Base-by-base conservation (phyloP, 352 stramenopile species). In the Phytophthora vignae region DNA sequence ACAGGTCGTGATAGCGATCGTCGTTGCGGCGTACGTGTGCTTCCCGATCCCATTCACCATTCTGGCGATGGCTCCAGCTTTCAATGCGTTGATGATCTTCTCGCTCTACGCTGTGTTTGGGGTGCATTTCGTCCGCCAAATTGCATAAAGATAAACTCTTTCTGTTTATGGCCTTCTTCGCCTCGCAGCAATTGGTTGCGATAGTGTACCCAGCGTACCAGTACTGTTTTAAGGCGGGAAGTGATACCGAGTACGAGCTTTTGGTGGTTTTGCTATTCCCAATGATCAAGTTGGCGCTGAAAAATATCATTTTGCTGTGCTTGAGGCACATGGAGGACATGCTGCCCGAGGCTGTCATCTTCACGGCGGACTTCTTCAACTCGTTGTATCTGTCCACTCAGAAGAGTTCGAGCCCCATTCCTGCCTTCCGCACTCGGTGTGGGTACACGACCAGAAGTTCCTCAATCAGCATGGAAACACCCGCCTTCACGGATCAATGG, bases 341-440 rank as follows among this genome's bases (percentile, higher is more conserved):
- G 8, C 36, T 55, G 49, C 22, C 49, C 12, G 22, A 38, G 22
- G 22, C 21, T 21, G 49, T 55, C 21, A 55, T 55, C 14, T 55
- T 55, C 12, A 36, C 22, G 11, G 49, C 17, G 14, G 49, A 55
- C 14, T 55, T 38, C 11, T 55, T 55, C 12, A 36, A 55, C 22
- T 33, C 49, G 22, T 38, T 55, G n/a, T 55, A 55, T 19, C 9
- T 55, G 15, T 27, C 49, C 11, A 55, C 49, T n/a, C n/a, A n/a
- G n/a, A 29, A 29, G 33, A 40, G 7, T 40, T 40, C 33, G 33
- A 40, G 33, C n/a, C 33, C 11, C 33, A 40, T 40, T 40, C 33
- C 33, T 40, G 33, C 33, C 33, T 40, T 12, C 33, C 33, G 0
- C 33, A 40, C 33, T 40, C 33, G 11, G 33, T 12, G 33, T 40